These are phyloP conservation scores for Ogataea thermomethanolica DNA, from an alignment of 805 yeast species.

Conservation along the genomic window DNA sequence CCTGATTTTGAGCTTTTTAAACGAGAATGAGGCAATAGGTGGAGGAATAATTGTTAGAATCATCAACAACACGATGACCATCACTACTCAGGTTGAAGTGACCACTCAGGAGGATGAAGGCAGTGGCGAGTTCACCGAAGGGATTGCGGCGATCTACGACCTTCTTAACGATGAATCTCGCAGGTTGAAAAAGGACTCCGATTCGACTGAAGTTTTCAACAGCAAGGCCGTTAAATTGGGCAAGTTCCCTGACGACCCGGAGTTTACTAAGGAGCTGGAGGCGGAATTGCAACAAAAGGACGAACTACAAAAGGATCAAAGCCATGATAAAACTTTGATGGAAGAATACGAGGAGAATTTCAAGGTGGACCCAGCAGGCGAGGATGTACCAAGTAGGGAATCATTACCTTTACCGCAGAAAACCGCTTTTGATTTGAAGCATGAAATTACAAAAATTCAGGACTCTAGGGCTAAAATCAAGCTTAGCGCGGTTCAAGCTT, in stretches of 20 bases:
- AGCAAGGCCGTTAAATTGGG: conserved; percentile 77
- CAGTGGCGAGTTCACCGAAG: conserved; percentile 39
- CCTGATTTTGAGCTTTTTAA: conserved; percentile 76
- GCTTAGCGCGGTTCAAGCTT: conserved; percentile 67
- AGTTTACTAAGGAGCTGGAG: conserved; percentile 77
- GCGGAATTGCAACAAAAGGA: conserved; percentile 80
- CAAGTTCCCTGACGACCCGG: conserved; percentile 80
- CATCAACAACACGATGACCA: conserved; percentile 76
- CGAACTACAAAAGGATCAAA: conserved; percentile 38
- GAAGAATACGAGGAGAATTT: conserved; percentile 62
- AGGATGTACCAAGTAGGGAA: conserved; percentile 72
- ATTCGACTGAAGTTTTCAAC: conserved; percentile 52
- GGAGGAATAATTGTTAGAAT: conserved; percentile 84
- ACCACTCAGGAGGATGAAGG: conserved; percentile 46
- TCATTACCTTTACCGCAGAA: conserved; percentile 81
- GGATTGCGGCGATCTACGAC: conserved; percentile 42
- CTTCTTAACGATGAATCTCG: conserved; percentile 31
- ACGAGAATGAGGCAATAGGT: conserved; percentile 89
- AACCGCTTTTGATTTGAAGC: conserved; percentile 72
- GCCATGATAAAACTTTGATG: conserved; percentile 42
- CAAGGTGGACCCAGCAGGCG: conserved; percentile 47
- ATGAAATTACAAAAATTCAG: conserved; percentile 73
- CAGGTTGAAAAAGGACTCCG: conserved; percentile 17
- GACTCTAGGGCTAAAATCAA: conserved; percentile 76
- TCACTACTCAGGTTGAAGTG: conserved; percentile 40